phyloP scores from a whole-genome alignment of 441 rosid genomes.

The Daphne laureola region DNA sequence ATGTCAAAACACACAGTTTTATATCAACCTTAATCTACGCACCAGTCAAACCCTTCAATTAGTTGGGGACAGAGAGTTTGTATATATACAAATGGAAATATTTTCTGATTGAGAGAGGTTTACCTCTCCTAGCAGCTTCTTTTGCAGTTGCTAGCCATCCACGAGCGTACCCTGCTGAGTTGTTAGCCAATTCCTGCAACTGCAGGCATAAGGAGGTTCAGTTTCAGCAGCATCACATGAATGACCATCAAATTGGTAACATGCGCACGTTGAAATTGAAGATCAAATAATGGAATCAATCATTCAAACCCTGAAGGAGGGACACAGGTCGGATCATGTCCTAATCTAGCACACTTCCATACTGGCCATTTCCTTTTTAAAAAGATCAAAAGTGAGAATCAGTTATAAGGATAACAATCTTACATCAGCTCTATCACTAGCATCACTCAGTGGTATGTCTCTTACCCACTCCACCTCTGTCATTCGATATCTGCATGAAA shows the following conservation, averaged over 20 bases:
- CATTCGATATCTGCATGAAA: constrained; percentile 59
- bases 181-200: constrained; percentile 58
- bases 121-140: constrained; percentile 74
- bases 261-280: no score
- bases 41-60: no score
- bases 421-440: constrained; percentile 50
- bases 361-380: neutral
- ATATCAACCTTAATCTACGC: no score
- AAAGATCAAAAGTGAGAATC: constrained; percentile 6
- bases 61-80: no score
- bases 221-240: no score
- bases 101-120: neutral
- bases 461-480: constrained; percentile 92
- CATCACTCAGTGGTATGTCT: constrained; percentile 47
- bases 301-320: no score
- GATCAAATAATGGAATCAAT: no score
- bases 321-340: neutral
- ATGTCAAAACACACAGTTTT: no score
- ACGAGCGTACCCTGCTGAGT: constrained; percentile 57
- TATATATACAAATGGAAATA: neutral
- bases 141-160: constrained; percentile 67
- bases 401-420: constrained; percentile 14
- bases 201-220: constrained; percentile 25
- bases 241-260: no score
- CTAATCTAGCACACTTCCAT: neutral